These are phyloP conservation scores for Chernovozyma aurita DNA, from an alignment of 1,139 yeast species.

Conservation along the genomic window DNA sequence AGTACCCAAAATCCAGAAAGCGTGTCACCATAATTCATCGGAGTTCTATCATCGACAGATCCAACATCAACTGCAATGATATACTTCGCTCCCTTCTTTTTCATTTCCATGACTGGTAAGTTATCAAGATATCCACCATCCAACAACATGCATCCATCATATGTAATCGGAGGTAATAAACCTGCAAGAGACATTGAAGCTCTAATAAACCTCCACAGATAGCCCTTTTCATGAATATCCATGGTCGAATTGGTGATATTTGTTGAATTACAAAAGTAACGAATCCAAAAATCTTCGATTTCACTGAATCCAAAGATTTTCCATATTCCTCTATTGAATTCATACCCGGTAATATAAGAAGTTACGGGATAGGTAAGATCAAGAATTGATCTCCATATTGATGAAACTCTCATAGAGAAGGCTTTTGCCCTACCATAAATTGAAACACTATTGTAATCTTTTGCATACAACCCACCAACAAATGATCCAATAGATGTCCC, in stretches of 20 bases:
- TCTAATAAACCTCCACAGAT: slow-evolving; percentile 91
- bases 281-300: slow-evolving; percentile 94
- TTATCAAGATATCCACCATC: slow-evolving; percentile 98
- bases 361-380: slow-evolving; percentile 93
- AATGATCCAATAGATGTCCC: slow-evolving; percentile 97
- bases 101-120: slow-evolving; percentile 89
- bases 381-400: slow-evolving; percentile 77
- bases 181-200: slow-evolving; percentile 98
- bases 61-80: slow-evolving; percentile 98
- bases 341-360: slow-evolving; percentile 94
- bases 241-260: slow-evolving; percentile 91
- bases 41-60: slow-evolving; percentile 86
- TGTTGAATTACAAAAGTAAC: slow-evolving; percentile 87
- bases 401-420: slow-evolving; percentile 77
- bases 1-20: slow-evolving; percentile 90
- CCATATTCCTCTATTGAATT: slow-evolving; percentile 95
- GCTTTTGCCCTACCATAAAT: slow-evolving; percentile 87
- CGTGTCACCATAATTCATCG: slow-evolving; percentile 90
- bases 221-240: slow-evolving; percentile 91
- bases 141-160: slow-evolving; percentile 84
- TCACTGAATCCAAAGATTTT: slow-evolving; percentile 88
- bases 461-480: slow-evolving; percentile 92
- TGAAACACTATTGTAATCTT: slow-evolving; percentile 86
- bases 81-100: slow-evolving; percentile 77
- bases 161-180: slow-evolving; percentile 81